phyloP scores from a whole-genome alignment of 495 filamentous ascomycete species.

The Entonaema liquescens region DNA sequence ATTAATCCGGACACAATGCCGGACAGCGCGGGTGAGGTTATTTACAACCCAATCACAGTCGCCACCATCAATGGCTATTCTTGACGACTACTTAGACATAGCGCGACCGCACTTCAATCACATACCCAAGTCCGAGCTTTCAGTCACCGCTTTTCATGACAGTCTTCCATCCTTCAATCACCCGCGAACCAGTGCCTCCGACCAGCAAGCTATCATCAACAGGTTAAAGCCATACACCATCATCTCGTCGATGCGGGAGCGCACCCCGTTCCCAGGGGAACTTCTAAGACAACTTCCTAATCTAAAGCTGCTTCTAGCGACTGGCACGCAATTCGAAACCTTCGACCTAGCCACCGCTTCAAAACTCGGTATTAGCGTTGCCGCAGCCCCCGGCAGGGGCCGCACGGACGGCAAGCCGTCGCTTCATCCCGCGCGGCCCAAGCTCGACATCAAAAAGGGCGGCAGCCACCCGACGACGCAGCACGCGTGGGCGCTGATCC shows the following conservation, averaged over 20 bases:
- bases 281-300: conserved; percentile 68
- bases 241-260: conserved; percentile 70
- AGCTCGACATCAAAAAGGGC: conserved; percentile 42
- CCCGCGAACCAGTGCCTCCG: conserved; percentile 38
- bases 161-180: conserved; percentile 39
- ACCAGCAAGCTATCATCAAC: conserved; percentile 50
- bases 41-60: conserved; percentile 15
- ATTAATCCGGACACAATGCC: neutral
- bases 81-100: conserved; percentile 39
- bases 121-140: conserved; percentile 23
- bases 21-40: neutral
- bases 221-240: conserved; percentile 66
- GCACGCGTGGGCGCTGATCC: conserved; percentile 71
- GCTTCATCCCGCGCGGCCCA: conserved; percentile 21
- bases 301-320: conserved; percentile 70
- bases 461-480: conserved; percentile 66
- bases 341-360: conserved; percentile 66
- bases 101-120: conserved; percentile 29
- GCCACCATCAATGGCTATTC: conserved; percentile 25
- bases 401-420: conserved; percentile 32
- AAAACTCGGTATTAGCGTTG: conserved; percentile 63
- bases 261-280: conserved; percentile 66
- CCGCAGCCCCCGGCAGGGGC: conserved; percentile 58
- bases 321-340: conserved; percentile 65
- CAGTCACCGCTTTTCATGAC: conserved; percentile 27